Base-by-base conservation (phyloP, 2,329 filamentous ascomycete species). In the Seiridium cupressi region DNA sequence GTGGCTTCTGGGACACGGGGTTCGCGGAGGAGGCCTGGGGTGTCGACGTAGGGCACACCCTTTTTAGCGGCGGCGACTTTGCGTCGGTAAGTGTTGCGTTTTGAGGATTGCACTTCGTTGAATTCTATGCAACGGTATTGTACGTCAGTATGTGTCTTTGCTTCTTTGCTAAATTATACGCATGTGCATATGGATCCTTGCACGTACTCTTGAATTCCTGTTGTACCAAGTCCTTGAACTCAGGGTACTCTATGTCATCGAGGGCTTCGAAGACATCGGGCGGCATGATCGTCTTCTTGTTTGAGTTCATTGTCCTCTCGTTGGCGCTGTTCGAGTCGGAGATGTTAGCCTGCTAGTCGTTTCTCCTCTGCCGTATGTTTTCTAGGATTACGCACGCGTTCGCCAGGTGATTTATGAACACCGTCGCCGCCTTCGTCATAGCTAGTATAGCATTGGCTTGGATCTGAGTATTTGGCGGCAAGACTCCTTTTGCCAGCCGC, bases 381-480 rank as follows among this genome's bases (percentile, higher is more conserved):
- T 26, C 18, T 26, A 26, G 18, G 18, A 26, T 26, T 55, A 81
- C 89, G 58, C 82, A 94, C 91, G 88, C 84, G 62, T 86, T 84
- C 49, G 90, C 88, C 38, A 95, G 79, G 73, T 93, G 91, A 76
- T 86, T 94, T 67, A 95, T 89, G 70, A 95, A 95, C 0, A 95
- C 88, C 1, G 90, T 93, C 6, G 91, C 89, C 74, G 89, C 90
- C 76, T 93, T 93, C 65, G 86, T 89, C 78, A 95, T 83, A 8
- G 91, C 91, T 56, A 92, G 76, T 58, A 93, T 84, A 47, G 91
- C 91, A 77, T 93, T 92, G 69, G 88, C 91, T 72, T 94, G 90
- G 54, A 94, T 91, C 74, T 92, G 89, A 4, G 91, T 93, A 71
- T 93, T 93, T 5, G 90, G 82, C 1, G 91, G 91, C 4, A 95